Evolutionary conservation across 768 basidiomycete species (phyloP).

Genomic region (Podaxis carcinomalis): DNA sequence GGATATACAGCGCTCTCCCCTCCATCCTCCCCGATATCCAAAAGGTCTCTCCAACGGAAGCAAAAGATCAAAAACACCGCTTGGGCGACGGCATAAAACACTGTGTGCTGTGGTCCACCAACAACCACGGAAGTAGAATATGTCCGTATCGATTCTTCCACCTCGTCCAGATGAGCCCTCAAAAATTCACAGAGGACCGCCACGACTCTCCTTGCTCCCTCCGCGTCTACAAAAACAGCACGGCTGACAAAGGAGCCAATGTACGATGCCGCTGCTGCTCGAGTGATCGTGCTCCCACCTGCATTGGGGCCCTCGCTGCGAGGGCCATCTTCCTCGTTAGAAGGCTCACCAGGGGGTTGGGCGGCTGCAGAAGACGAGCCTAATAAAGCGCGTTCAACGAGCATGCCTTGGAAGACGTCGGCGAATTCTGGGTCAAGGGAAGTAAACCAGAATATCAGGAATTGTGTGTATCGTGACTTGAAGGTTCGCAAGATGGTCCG

Average conservation of each 20-base stretch:
- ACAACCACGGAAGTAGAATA: slow-evolving; percentile 24
- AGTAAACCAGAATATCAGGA: slow-evolving; percentile 92
- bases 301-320: slow-evolving; percentile 20
- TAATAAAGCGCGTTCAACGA: slow-evolving; percentile 88
- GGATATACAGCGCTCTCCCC: slow-evolving; percentile 29
- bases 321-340: slow-evolving; percentile 6
- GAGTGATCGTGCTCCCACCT: slow-evolving; percentile 49
- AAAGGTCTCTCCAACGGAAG: slow-evolving; percentile 91
- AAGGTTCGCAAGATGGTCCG: slow-evolving; percentile 92
- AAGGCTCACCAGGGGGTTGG: slow-evolving; percentile 10
- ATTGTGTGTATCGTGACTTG: slow-evolving; percentile 96
- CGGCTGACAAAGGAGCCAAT: slow-evolving; percentile 90
- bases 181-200: slow-evolving; percentile 86
- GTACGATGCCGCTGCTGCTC: slow-evolving; percentile 91
- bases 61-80: slow-evolving; percentile 96
- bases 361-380: slow-evolving; percentile 16
- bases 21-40: slow-evolving; percentile 54
- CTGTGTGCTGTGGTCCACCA: slow-evolving; percentile 40
- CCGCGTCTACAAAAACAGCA: slow-evolving; percentile 78
- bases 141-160: slow-evolving; percentile 45
- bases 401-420: slow-evolving; percentile 90
- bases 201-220: slow-evolving; percentile 68
- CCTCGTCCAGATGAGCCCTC: slow-evolving; percentile 68
- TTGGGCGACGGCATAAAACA: slow-evolving; percentile 92
- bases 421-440: slow-evolving; percentile 86